These are phyloP conservation scores for Pythium apleroticum DNA, from an alignment of 352 stramenopile genomes.

Conservation along the genomic window DNA sequence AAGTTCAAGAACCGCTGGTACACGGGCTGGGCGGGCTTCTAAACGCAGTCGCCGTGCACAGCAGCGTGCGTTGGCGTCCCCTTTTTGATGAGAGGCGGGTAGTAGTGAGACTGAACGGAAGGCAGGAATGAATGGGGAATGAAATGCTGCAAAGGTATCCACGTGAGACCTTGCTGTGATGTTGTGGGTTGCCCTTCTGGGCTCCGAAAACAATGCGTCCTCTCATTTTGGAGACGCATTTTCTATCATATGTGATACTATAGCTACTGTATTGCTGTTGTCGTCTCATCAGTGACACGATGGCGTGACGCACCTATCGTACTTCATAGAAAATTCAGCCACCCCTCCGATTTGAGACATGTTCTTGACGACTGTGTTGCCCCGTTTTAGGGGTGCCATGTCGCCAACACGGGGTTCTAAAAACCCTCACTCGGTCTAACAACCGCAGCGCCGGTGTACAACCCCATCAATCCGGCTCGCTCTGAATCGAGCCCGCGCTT, in stretches of 20 bases:
- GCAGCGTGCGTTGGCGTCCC: not conserved
- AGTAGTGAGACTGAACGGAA: not conserved
- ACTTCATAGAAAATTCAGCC: conserved; percentile 4
- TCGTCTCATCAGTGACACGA: not conserved
- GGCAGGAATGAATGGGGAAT: not conserved
- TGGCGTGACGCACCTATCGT: not conserved
- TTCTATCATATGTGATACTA: conserved; percentile 10
- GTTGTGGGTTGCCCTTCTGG: too few relatives aligned
- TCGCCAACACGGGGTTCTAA: not conserved
- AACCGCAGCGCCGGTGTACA: not conserved
- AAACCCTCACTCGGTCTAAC: not conserved
- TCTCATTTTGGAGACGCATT: too few relatives aligned
- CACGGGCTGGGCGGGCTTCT: conserved; percentile 84
- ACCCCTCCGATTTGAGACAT: conserved; percentile 15
- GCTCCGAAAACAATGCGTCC: too few relatives aligned
- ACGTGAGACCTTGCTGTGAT: not conserved
- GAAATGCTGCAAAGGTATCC: not conserved
- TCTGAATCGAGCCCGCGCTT: conserved; percentile 3
- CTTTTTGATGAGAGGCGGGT: not conserved
- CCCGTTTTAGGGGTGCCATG: not conserved
- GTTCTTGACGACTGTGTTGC: conserved; percentile 5
- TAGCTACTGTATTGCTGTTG: not conserved
- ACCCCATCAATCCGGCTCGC: conserved; percentile 4
- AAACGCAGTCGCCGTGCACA: conserved; percentile 20
- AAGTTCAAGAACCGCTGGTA: conserved; percentile 90